phyloP scores from a whole-genome alignment of 768 basidiomycete genomes.

The Boletus sensibilis region DNA sequence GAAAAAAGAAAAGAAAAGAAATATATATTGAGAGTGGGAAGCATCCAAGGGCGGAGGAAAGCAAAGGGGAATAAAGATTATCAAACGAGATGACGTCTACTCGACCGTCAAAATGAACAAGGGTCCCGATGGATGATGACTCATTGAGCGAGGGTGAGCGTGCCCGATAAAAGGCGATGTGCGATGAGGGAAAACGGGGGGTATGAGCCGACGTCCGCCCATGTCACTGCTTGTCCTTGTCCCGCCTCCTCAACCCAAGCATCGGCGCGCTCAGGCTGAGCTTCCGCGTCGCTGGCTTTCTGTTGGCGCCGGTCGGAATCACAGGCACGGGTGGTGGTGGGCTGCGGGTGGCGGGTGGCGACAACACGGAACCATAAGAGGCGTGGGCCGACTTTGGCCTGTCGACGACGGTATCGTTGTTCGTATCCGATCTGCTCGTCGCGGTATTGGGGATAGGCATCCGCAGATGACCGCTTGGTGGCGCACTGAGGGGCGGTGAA shows the following conservation, averaged over 20 bases:
- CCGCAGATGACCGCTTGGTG: neutral
- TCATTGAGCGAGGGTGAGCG: neutral
- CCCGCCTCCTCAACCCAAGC: constrained; percentile 53
- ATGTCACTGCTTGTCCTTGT: constrained; percentile 42
- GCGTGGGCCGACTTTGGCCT: constrained; percentile 31
- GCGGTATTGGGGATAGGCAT: neutral
- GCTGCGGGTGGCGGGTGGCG: constrained; percentile 14
- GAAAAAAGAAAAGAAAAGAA: neutral
- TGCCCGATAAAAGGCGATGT: neutral
- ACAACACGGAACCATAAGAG: constrained; percentile 18
- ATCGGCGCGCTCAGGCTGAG: constrained; percentile 65
- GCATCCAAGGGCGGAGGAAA: constrained; percentile 8
- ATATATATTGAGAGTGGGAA: neutral
- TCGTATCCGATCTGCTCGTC: constrained; percentile 2
- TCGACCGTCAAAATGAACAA: neutral
- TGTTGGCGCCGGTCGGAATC: constrained; percentile 21
- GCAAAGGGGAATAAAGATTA: constrained; percentile 30
- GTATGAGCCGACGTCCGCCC: constrained; percentile 6
- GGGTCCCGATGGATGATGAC: neutral
- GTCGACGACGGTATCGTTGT: neutral
- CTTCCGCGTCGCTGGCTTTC: constrained; percentile 53
- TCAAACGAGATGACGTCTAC: constrained; percentile 13
- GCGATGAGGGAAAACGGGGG: neutral
- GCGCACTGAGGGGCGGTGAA: neutral
- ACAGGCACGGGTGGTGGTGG: constrained; percentile 14